Evolutionary conservation across 768 basidiomycete species (phyloP).

Genomic region (Amylocystis lapponica): DNA sequence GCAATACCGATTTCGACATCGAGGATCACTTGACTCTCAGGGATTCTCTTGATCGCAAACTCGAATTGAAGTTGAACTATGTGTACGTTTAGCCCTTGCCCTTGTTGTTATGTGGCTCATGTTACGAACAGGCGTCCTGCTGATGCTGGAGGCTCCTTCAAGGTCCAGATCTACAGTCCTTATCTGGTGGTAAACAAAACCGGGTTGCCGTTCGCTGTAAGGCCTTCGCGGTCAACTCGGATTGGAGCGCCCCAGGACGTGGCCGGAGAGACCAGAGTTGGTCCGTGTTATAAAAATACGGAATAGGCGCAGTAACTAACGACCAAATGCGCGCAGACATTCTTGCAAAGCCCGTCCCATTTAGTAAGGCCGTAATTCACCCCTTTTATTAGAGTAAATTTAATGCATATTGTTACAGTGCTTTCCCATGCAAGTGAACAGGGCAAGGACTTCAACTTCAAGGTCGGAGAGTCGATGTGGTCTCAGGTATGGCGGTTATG

Average conservation of each 20-base stretch:
- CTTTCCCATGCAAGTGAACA: slow-evolving; percentile 78
- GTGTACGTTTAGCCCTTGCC: slow-evolving; percentile 48
- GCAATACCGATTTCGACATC: slow-evolving; percentile 80
- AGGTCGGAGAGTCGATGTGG: slow-evolving; percentile 79
- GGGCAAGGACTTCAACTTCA: slow-evolving; percentile 80
- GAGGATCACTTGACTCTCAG: slow-evolving; percentile 68
- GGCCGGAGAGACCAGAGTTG: slow-evolving; percentile 71
- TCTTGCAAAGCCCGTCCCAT: slow-evolving; percentile 58
- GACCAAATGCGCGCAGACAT: slow-evolving; percentile 28
- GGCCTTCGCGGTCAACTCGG: slow-evolving; percentile 55
- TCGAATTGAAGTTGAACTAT: slow-evolving; percentile 85
- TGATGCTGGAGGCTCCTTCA: slow-evolving; percentile 92
- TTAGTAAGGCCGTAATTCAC: slow-evolving; percentile 56
- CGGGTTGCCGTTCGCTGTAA: slow-evolving; percentile 72
- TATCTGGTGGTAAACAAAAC: slow-evolving; percentile 93
- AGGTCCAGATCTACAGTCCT: slow-evolving; percentile 90
- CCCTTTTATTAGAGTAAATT: too few species aligned
- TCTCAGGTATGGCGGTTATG: slow-evolving; percentile 43
- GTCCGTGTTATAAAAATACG: slow-evolving; percentile 31
- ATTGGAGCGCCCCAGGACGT: slow-evolving; percentile 65
- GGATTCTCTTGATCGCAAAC: slow-evolving; percentile 68
- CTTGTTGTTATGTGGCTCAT: neutral
- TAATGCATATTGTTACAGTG: slow-evolving; percentile 43
- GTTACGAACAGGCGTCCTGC: slow-evolving; percentile 56
- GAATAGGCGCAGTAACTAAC: neutral